A percentile compares a stretch with the other conserved stretches of the same genome.
Evolutionary conservation across 768 basidiomycete species (phyloP).

Genomic region (Coprinopsis cinerea): DNA sequence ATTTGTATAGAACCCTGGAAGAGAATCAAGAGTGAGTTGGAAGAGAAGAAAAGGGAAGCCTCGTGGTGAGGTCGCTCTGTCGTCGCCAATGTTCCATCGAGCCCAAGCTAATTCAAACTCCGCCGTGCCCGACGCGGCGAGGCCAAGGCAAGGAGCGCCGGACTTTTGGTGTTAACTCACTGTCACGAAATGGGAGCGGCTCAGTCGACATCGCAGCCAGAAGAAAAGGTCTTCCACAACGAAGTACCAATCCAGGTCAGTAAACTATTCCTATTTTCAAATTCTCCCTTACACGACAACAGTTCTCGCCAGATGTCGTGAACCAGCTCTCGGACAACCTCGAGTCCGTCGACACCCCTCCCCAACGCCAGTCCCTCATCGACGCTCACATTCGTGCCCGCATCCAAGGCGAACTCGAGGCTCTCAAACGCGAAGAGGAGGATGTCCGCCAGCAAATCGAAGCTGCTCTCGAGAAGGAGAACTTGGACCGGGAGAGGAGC

Average conservation of each 20-base stretch:
- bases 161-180: conserved; percentile 2
- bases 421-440: conserved; percentile 65
- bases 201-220: conserved; percentile 55
- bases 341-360: conserved; percentile 51
- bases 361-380: conserved; percentile 66
- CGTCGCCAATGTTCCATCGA: background rate
- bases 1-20: too few species aligned
- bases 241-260: conserved; percentile 51
- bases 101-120: background rate
- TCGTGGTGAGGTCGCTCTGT: too few species aligned
- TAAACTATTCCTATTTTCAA: background rate
- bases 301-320: conserved; percentile 86
- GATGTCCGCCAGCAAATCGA: conserved; percentile 69
- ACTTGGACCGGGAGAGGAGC: conserved; percentile 67
- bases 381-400: conserved; percentile 69
- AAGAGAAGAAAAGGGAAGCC: too few species aligned
- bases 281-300: conserved; percentile 1
- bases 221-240: conserved; percentile 52
- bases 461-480: conserved; percentile 78
- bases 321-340: conserved; percentile 67
- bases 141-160: too few species aligned
- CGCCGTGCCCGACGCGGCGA: too few species aligned
- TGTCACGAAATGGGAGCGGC: conserved; percentile 51
- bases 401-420: conserved; percentile 63
- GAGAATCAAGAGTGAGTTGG: too few species aligned